These are phyloP conservation scores for Pseudopyricularia cyperi DNA, from an alignment of 2,329 filamentous ascomycete species.

Conservation along the genomic window DNA sequence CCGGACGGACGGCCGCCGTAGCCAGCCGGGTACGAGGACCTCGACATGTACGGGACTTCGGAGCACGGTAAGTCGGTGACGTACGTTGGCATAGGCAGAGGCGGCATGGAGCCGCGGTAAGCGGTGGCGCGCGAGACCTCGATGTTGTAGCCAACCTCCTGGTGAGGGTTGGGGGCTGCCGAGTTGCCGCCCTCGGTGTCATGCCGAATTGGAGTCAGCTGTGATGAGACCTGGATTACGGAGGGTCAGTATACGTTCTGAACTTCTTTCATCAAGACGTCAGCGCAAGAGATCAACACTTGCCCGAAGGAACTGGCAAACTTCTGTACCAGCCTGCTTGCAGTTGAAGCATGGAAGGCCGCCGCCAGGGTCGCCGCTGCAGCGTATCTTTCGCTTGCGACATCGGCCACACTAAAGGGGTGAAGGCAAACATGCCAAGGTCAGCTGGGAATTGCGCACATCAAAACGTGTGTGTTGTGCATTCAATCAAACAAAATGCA, in stretches of 20 bases:
- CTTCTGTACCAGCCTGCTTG: constrained; percentile 54
- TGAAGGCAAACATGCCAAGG: constrained; percentile 2
- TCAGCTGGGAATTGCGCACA: background rate
- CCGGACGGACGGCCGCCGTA: background rate
- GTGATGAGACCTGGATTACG: background rate
- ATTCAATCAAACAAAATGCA: background rate
- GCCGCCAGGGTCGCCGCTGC: constrained; percentile 70
- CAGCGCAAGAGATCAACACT: constrained; percentile 8
- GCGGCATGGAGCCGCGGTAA: constrained; percentile 1
- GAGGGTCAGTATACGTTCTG: background rate
- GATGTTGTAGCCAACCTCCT: constrained; percentile 3
- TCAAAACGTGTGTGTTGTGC: too few relatives aligned
- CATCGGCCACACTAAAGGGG: constrained; percentile 71
- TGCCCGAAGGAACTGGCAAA: constrained; percentile 75
- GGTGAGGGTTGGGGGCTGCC: background rate
- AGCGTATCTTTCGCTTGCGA: constrained; percentile 87
- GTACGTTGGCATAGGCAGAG: background rate
- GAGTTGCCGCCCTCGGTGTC: background rate
- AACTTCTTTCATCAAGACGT: background rate
- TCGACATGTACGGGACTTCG: background rate
- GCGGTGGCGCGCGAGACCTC: background rate
- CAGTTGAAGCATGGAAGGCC: constrained; percentile 76
- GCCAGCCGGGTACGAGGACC: background rate
- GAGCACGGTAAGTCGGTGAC: background rate
- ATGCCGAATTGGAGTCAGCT: background rate